A percentile compares a stretch with the other conserved stretches of the same genome.
phyloP scores from a whole-genome alignment of 306 rosid species.

The Cucurbita moschata region DNA sequence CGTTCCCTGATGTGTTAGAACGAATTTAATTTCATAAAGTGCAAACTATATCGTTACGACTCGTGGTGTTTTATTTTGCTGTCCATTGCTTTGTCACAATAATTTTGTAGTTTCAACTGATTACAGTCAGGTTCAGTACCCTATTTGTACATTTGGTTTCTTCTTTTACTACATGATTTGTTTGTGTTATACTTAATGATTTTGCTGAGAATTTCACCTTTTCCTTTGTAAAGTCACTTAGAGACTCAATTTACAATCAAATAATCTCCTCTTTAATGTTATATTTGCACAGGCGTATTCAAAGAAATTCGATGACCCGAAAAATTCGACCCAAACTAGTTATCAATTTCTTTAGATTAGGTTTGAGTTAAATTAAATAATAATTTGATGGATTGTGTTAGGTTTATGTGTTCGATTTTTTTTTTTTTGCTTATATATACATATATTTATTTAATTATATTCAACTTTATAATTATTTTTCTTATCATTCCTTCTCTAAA shows the following conservation, averaged over 20 bases:
- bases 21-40: not conserved
- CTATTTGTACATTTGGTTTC: slow-evolving; percentile 4
- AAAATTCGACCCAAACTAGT: too few relatives aligned
- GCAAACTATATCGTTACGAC: not conserved
- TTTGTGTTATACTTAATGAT: not conserved
- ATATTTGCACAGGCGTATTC: too few relatives aligned
- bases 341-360: too few relatives aligned
- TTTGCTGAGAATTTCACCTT: not conserved
- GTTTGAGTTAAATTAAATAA: too few relatives aligned
- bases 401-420: too few relatives aligned
- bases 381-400: too few relatives aligned
- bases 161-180: not conserved
- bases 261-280: too few relatives aligned
- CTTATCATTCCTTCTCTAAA: too few relatives aligned
- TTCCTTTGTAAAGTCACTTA: not conserved
- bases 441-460: too few relatives aligned
- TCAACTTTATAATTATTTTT: too few relatives aligned
- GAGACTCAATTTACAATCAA: not conserved
- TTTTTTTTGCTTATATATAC: too few relatives aligned
- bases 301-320: too few relatives aligned
- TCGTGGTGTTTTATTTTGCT: not conserved
- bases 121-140: not conserved
- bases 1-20: not conserved
- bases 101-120: not conserved
- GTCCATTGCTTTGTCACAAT: not conserved